These are phyloP conservation scores for Mycena vulgaris DNA, from an alignment of 768 basidiomycete genomes.

Conservation along the genomic window DNA sequence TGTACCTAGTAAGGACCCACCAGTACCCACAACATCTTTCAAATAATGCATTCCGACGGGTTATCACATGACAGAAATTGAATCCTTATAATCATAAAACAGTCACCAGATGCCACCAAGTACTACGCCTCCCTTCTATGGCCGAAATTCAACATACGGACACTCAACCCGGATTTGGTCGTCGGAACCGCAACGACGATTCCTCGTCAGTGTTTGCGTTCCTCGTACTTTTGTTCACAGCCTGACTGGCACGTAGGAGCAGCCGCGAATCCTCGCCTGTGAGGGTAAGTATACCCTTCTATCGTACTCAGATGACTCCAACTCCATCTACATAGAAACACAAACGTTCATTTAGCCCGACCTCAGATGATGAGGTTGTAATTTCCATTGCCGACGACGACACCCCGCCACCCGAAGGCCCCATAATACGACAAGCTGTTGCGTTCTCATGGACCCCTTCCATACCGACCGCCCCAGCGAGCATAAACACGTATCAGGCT, in stretches of 20 bases:
- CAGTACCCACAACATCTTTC: neutral
- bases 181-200: conserved; percentile 54
- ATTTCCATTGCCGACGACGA: conserved; percentile 59
- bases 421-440: conserved; percentile 73
- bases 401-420: conserved; percentile 64
- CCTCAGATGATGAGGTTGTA: conserved; percentile 65
- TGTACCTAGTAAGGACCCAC: neutral
- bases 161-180: conserved; percentile 47
- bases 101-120: neutral
- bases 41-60: neutral
- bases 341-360: conserved; percentile 67
- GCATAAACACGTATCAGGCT: conserved; percentile 61
- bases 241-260: conserved; percentile 56
- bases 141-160: conserved; percentile 6
- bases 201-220: conserved; percentile 54
- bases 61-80: neutral
- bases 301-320: conserved; percentile 6
- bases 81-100: neutral
- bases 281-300: conserved; percentile 52
- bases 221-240: neutral
- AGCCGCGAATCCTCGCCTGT: conserved; percentile 71
- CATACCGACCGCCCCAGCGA: conserved; percentile 47
- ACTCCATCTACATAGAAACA: conserved; percentile 51
- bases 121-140: conserved; percentile 4
- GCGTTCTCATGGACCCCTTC: conserved; percentile 61